These are phyloP conservation scores for Calycina herbarum DNA, from an alignment of 2,329 filamentous ascomycete genomes.

Conservation along the genomic window DNA sequence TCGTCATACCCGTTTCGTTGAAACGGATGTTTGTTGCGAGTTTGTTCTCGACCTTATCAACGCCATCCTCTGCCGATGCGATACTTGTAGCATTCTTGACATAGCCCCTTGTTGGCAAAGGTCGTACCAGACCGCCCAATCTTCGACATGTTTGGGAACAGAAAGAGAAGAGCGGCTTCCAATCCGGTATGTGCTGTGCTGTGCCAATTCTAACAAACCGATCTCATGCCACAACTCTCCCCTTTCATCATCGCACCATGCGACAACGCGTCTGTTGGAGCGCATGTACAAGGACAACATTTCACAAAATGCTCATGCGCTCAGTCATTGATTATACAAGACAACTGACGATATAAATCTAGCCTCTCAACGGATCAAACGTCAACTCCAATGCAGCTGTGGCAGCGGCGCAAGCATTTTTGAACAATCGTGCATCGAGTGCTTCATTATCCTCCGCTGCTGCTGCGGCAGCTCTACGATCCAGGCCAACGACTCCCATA, in stretches of 20 bases:
- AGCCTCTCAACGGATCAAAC: slow-evolving; percentile 63
- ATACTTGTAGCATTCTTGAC: slow-evolving; percentile 32
- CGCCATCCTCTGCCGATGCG: slow-evolving; percentile 29
- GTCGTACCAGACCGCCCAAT: slow-evolving; percentile 24
- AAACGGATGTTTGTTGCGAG: not conserved
- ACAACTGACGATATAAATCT: slow-evolving; percentile 19
- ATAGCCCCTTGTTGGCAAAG: slow-evolving; percentile 38
- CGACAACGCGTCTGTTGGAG: not conserved
- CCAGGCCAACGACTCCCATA: slow-evolving; percentile 74
- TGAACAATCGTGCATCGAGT: slow-evolving; percentile 63
- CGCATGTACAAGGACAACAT: not conserved
- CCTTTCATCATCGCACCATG: slow-evolving; percentile 15
- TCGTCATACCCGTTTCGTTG: not conserved
- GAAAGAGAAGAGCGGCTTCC: slow-evolving; percentile 41
- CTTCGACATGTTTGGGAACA: slow-evolving; percentile 38
- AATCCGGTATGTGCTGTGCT: slow-evolving; percentile 40
- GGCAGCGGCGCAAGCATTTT: slow-evolving; percentile 79
- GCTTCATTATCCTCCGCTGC: slow-evolving; percentile 77
- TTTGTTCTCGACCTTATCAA: slow-evolving; percentile 7
- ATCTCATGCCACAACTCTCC: not conserved
- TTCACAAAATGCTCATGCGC: not conserved
- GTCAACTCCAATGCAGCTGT: slow-evolving; percentile 73
- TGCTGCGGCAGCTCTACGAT: slow-evolving; percentile 80
- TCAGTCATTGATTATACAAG: not conserved
- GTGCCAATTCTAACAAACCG: not conserved